A percentile compares a stretch with the other conserved stretches of the same genome.
Evolutionary conservation across 139 green algal genomes (phyloP).

Genomic region (Tetradesmus obliquus): DNA sequence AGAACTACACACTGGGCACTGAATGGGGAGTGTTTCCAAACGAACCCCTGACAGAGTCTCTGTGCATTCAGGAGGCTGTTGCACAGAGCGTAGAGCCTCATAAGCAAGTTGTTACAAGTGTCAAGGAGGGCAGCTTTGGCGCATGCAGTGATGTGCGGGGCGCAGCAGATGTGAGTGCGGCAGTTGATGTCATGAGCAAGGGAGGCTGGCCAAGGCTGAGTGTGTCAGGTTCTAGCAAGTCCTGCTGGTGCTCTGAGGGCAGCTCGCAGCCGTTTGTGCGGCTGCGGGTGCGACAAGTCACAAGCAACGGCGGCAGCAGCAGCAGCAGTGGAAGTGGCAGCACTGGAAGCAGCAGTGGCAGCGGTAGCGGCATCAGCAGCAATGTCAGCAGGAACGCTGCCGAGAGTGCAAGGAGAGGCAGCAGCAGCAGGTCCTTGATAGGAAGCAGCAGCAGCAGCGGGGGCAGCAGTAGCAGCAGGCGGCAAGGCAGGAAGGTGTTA

Average conservation of each 20-base stretch:
- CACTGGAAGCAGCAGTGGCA: neutral
- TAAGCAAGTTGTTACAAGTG: neutral
- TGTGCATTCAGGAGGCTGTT: neutral
- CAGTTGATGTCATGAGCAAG: neutral
- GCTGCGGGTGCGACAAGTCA: neutral
- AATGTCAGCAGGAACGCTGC: neutral
- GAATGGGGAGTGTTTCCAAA: neutral
- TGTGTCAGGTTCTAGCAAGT: neutral
- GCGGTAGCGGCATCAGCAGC: neutral
- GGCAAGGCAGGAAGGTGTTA: neutral
- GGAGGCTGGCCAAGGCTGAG: neutral
- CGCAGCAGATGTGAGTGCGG: neutral
- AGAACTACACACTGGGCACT: neutral
- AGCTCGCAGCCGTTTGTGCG: neutral
- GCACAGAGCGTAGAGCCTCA: neutral
- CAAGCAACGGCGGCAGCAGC: neutral
- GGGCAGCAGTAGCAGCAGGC: neutral
- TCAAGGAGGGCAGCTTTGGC: neutral
- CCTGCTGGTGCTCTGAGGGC: neutral
- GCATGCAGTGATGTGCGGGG: neutral
- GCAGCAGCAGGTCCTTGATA: neutral
- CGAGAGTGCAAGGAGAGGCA: neutral
- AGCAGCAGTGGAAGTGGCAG: neutral
- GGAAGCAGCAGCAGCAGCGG: neutral
- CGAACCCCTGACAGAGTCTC: neutral